phyloP scores from a whole-genome alignment of 495 filamentous ascomycete species.

The Aspergillus indologenus region DNA sequence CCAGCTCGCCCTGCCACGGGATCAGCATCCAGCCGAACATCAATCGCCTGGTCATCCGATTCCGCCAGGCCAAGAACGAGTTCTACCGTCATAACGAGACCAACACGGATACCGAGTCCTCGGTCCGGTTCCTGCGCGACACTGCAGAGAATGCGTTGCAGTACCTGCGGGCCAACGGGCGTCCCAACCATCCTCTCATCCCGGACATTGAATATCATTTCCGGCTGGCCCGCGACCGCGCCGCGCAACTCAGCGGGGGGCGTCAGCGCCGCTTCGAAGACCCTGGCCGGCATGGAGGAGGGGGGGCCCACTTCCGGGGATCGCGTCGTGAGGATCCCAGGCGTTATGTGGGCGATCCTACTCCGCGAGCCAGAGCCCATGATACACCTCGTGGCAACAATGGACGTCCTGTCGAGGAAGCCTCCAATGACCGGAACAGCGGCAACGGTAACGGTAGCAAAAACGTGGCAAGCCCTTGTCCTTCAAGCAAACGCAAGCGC shows the following conservation, averaged over 20 bases:
- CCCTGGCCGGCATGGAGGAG: too few species aligned
- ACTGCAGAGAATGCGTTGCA: slow-evolving; percentile 44
- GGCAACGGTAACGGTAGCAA: neutral
- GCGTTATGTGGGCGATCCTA: neutral
- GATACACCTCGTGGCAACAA: neutral
- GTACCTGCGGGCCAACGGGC: slow-evolving; percentile 31
- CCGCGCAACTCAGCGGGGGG: slow-evolving; percentile 39
- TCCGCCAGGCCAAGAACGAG: slow-evolving; percentile 37
- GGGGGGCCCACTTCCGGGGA: neutral
- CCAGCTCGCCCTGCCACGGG: neutral
- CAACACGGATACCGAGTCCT: slow-evolving; percentile 19
- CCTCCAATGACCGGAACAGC: neutral
- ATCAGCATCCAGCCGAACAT: slow-evolving; percentile 16
- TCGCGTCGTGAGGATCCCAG: neutral
- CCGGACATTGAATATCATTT: slow-evolving; percentile 33
- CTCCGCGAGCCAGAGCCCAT: neutral
- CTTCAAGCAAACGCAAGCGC: slow-evolving; percentile 6
- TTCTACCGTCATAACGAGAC: slow-evolving; percentile 24
- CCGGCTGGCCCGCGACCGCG: slow-evolving; percentile 29
- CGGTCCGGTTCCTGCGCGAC: slow-evolving; percentile 48
- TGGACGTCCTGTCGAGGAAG: slow-evolving; percentile 1
- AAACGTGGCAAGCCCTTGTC: neutral
- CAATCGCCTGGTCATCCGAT: slow-evolving; percentile 33
- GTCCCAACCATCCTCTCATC: slow-evolving; percentile 22
- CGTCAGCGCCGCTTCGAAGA: slow-evolving; percentile 43